Evolutionary conservation across 352 stramenopile species (phyloP), one percentile per base, ranked within the genome.

Genomic region (Blastocystis sp.): DNA sequence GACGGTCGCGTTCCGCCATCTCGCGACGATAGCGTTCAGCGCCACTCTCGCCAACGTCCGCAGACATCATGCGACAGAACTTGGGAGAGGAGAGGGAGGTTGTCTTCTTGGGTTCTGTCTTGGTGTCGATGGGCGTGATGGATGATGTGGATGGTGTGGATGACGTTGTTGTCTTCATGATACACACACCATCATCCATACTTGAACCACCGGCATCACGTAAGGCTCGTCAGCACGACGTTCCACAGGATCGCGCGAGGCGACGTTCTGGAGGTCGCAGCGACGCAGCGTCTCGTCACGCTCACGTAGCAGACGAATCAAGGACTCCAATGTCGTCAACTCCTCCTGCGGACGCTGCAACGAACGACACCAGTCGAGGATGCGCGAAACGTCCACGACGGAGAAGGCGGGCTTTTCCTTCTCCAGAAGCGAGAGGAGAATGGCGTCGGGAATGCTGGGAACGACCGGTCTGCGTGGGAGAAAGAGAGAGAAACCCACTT

Each of bases 371-470:
- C n/a, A 71, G n/a, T 71, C 59, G 8, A 44, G 14, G 16, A 46
- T 24, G 38, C 59, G 59, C 8, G 59, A 46, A 21, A 71, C 59
- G n/a, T 71, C 59, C 24, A 71, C 59, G 8, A 71, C 59, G 14
- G 59, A 71, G n/a, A 46, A 71, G 29, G 59, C 21, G 0, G 59
- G 59, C 32, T 71, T 71, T 24, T 71, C 59, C 32, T 71, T 71
- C 14, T 71, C 59, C 24, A 71, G 38, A 9, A 71, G 59, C 8
- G 29, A 11, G 8, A 71, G 59, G 14, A 71, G 59, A 11, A 71
- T 24, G 14, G 29, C n/a, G 38, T 71, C 59, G 59, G 59, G 59
- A 44, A 71, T 71, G 38, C 59, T 71, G 8, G 59, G 59, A 38
- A 71, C 59, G 8, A 71, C 59, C 6, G 59, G 59, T 38, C 59